phyloP scores from a whole-genome alignment of 2,329 filamentous ascomycete genomes.

The Madurella fahalii region DNA sequence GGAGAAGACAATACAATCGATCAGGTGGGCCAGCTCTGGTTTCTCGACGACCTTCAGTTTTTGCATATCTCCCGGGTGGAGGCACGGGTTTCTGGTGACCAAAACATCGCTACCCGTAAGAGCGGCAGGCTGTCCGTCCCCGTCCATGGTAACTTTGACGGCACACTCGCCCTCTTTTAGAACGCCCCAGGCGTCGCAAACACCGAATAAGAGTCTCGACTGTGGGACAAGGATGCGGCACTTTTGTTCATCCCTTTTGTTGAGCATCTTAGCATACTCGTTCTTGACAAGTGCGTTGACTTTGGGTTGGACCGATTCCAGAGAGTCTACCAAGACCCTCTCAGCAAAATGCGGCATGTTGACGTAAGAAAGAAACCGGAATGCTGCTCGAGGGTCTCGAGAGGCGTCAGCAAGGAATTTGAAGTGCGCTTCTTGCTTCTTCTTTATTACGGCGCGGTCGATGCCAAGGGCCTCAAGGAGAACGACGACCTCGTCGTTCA shows the following conservation, averaged over 20 bases:
- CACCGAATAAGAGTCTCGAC: conserved; percentile 37
- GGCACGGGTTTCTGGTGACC: conserved; percentile 40
- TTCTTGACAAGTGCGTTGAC: conserved; percentile 30
- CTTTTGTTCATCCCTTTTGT: conserved; percentile 31
- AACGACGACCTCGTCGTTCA: conserved; percentile 41
- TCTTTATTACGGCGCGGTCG: conserved; percentile 27
- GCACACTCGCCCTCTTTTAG: conserved; percentile 38
- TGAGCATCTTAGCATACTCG: conserved; percentile 35
- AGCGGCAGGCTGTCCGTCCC: conserved; percentile 32
- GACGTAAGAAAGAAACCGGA: conserved; percentile 35
- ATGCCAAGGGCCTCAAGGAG: conserved; percentile 37
- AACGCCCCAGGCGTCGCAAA: conserved; percentile 35
- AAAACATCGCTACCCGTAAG: conserved; percentile 35
- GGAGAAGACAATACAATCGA: conserved; percentile 40
- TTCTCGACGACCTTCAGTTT: conserved; percentile 38
- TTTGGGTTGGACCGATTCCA: conserved; percentile 30
- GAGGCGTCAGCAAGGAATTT: conserved; percentile 30
- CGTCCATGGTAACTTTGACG: conserved; percentile 35
- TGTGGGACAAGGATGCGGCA: conserved; percentile 36
- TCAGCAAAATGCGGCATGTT: conserved; percentile 35
- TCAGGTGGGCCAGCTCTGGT: conserved; percentile 34
- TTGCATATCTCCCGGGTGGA: conserved; percentile 40
- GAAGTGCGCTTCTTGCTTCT: conserved; percentile 36
- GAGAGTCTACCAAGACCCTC: conserved; percentile 34
- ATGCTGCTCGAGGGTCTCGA: conserved; percentile 29